These are phyloP conservation scores for Cicer chorassanicum DNA, from an alignment of 306 rosid species.

Conservation along the genomic window DNA sequence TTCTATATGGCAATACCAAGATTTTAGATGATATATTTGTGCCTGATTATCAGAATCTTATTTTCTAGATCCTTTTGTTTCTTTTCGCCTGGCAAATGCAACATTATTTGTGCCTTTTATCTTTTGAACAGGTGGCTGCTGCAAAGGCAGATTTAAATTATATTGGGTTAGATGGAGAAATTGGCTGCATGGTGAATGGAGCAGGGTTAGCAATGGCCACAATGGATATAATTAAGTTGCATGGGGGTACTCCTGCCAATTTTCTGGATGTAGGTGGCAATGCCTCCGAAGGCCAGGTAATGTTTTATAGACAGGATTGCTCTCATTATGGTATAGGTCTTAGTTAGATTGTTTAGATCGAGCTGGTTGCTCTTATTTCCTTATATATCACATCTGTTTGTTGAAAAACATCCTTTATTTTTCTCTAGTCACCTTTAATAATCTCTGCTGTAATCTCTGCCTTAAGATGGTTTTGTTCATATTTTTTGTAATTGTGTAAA, in stretches of 20 bases:
- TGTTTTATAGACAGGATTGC: slow-evolving; percentile 29
- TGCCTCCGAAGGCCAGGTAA: slow-evolving; percentile 99
- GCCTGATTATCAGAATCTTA: background rate
- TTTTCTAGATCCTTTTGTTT: slow-evolving; percentile 15
- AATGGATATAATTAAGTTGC: slow-evolving; percentile 95
- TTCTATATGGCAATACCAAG: slow-evolving; percentile 9
- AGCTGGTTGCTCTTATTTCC: slow-evolving; percentile 31
- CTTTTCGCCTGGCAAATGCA: background rate
- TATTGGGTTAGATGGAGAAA: slow-evolving; percentile 97
- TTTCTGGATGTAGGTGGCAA: slow-evolving; percentile 96
- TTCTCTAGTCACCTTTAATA: slow-evolving; percentile 15
- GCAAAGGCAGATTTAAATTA: slow-evolving; percentile 95
- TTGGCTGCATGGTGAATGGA: slow-evolving; percentile 99
- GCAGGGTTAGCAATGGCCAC: slow-evolving; percentile 99
- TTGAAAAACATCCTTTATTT: slow-evolving; percentile 7
- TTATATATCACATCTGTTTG: slow-evolving; percentile 14
- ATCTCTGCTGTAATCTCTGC: background rate
- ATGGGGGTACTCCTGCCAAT: slow-evolving; percentile 99
- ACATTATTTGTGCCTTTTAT: slow-evolving; percentile 38
- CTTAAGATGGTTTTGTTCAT: slow-evolving; percentile 26
- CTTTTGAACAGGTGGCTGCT: slow-evolving; percentile 77
- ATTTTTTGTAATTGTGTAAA: slow-evolving; percentile 38
- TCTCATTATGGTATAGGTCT: slow-evolving; percentile 27
- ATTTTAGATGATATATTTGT: slow-evolving; percentile 23
- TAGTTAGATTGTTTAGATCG: background rate